Percentiles rank a stretch among this genome's conserved stretches.
Conservation (phyloP, 208 protist genomes). For the Naegleria fowleri region DNA sequence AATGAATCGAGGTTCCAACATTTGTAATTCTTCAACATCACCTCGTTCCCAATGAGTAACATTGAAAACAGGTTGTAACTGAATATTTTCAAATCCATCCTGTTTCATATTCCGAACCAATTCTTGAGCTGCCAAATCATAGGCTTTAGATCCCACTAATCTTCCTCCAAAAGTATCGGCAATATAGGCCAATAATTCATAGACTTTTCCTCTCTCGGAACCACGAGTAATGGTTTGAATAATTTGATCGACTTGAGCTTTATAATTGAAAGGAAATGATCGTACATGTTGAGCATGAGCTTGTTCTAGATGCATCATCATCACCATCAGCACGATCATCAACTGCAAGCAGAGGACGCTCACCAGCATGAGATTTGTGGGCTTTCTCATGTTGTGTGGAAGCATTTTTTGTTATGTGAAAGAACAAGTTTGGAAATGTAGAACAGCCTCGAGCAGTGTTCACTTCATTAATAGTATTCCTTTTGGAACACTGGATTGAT, state of each 20-base stretch:
- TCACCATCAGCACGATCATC: too few species aligned
- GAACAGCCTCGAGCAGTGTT: too few species aligned
- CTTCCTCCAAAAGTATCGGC: not conserved
- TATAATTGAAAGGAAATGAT: not conserved
- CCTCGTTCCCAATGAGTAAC: slow-evolving; percentile 29
- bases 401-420: too few species aligned
- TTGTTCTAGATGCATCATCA: too few species aligned
- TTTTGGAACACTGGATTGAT: too few species aligned
- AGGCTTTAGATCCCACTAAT: not conserved
- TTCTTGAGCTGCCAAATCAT: not conserved
- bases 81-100: slow-evolving; percentile 10
- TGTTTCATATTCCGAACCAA: not conserved
- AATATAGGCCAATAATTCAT: not conserved
- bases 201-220: not conserved
- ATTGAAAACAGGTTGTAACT: not conserved
- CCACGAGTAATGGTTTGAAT: not conserved
- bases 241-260: not conserved
- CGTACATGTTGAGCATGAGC: too few species aligned
- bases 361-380: too few species aligned
- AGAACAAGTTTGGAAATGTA: too few species aligned
- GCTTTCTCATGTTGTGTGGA: too few species aligned
- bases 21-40: not conserved
- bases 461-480: too few species aligned
- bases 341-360: too few species aligned
- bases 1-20: not conserved